Percentiles rank a stretch among this genome's conserved stretches.
These are phyloP conservation scores for Moricandia arvensis DNA, from an alignment of 345 rosid genomes.

Conservation along the genomic window DNA sequence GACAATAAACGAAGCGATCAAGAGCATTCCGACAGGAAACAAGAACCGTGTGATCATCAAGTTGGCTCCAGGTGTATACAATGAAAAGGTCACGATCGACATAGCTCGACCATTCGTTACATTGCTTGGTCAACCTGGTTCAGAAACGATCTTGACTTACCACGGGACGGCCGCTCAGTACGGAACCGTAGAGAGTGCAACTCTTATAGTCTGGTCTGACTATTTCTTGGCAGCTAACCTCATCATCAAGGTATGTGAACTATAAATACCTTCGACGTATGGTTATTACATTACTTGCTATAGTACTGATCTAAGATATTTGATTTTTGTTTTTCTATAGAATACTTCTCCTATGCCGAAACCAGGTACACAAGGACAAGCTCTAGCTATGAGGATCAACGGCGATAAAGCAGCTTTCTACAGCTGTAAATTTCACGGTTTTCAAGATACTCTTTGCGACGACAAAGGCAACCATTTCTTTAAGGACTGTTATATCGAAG, in stretches of 20 bases:
- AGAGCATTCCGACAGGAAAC: conserved; percentile 51
- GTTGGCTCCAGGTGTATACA: conserved; percentile 51
- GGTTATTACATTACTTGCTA: not conserved
- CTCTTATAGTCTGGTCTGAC: conserved; percentile 26
- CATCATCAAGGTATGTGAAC: conserved; percentile 13
- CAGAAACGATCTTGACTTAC: conserved; percentile 38
- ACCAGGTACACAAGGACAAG: conserved; percentile 41
- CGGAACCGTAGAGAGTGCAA: conserved; percentile 47
- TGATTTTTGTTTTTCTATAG: conserved; percentile 7
- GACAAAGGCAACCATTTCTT: conserved; percentile 51
- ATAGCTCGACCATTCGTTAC: conserved; percentile 50
- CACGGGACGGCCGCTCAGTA: conserved; percentile 47
- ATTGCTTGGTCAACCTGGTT: conserved; percentile 47
- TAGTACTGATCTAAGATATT: not conserved
- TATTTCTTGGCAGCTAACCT: conserved; percentile 36
- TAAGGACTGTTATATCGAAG: conserved; percentile 43
- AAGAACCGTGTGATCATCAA: conserved; percentile 51
- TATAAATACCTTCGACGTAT: not conserved
- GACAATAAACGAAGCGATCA: conserved; percentile 50
- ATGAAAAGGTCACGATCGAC: conserved; percentile 53
- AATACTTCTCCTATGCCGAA: conserved; percentile 52
- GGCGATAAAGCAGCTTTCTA: conserved; percentile 50
- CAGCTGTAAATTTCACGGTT: conserved; percentile 44
- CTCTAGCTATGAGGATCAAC: conserved; percentile 50
- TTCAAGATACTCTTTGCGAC: conserved; percentile 55